phyloP scores from a whole-genome alignment of 169 alveolate genomes.

The Plasmodium cynomolgi region DNA sequence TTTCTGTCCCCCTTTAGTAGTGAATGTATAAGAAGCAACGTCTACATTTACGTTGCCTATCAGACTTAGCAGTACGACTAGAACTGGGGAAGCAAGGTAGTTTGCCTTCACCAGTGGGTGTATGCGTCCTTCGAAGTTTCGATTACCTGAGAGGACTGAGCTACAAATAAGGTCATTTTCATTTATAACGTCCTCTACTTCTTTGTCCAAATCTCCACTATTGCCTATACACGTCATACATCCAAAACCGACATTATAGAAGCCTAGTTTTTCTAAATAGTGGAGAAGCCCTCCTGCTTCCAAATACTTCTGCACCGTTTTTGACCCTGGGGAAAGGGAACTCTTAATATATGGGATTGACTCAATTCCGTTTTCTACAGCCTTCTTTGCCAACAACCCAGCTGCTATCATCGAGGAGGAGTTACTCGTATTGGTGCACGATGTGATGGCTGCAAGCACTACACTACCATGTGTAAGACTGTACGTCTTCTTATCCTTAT shows the following conservation, averaged over 20 bases:
- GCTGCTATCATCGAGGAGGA: constrained; percentile 98
- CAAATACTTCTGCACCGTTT: constrained; percentile 82
- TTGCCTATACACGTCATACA: constrained; percentile 99
- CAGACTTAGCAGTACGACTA: constrained; percentile 96
- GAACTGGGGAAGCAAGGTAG: constrained; percentile 97
- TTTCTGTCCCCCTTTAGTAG: constrained; percentile 88
- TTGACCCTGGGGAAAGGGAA: constrained; percentile 96
- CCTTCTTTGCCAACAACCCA: constrained; percentile 95
- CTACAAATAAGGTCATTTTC: constrained; percentile 92
- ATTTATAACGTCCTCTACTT: constrained; percentile 91
- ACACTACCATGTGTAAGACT: constrained; percentile 93
- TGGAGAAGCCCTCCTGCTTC: constrained; percentile 89
- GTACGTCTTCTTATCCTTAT: constrained; percentile 81
- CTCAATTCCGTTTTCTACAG: constrained; percentile 92
- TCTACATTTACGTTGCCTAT: constrained; percentile 96
- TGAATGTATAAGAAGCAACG: constrained; percentile 93
- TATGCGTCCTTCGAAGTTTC: constrained; percentile 97
- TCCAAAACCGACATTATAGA: constrained; percentile 97
- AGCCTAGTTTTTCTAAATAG: constrained; percentile 93
- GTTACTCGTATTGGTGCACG: constrained; percentile 97
- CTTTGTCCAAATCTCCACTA: constrained; percentile 95
- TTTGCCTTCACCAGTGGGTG: constrained; percentile 96
- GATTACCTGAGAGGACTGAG: constrained; percentile 96
- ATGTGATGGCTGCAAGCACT: constrained; percentile 96
- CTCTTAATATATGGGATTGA: constrained; percentile 94